Conservation (phyloP, 1,139 yeast species). For the Magnusiomyces suaveolens region DNA sequence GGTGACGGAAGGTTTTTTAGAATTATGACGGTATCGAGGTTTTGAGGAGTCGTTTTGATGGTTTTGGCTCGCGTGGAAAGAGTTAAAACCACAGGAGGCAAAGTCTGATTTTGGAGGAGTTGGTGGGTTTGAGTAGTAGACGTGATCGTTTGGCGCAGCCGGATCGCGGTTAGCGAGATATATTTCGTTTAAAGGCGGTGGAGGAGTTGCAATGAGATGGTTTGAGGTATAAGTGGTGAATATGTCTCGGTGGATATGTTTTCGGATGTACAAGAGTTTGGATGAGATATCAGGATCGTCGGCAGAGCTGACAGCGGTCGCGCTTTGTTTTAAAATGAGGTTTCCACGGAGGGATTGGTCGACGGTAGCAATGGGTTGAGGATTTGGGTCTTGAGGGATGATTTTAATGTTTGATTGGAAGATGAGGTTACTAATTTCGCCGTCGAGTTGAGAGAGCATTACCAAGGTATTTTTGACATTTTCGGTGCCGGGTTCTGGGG, state of each 20-base stretch:
- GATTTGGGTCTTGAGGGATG: slow-evolving; percentile 5
- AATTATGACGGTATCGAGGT: not conserved
- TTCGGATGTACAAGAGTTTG: slow-evolving; percentile 16
- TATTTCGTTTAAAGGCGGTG: slow-evolving; percentile 19
- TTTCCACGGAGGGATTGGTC: slow-evolving; percentile 8
- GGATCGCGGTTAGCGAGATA: slow-evolving; percentile 16
- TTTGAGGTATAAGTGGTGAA: slow-evolving; percentile 24
- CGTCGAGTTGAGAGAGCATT: not conserved
- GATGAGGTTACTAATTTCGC: slow-evolving; percentile 1
- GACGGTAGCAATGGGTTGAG: slow-evolving; percentile 4
- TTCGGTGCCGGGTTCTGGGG: not conserved
- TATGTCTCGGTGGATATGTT: slow-evolving; percentile 27
- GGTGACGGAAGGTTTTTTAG: not conserved
- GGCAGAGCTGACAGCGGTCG: not conserved
- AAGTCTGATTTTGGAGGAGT: not conserved
- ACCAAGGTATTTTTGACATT: not conserved
- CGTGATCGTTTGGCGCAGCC: not conserved
- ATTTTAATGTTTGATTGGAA: slow-evolving; percentile 6
- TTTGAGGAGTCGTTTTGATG: not conserved
- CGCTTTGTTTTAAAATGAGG: slow-evolving; percentile 1
- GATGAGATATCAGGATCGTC: slow-evolving; percentile 1
- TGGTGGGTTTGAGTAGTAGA: not conserved
- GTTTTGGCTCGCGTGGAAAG: not conserved
- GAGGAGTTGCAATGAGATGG: slow-evolving; percentile 16
- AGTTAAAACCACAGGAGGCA: not conserved